Percentiles rank a stretch among this genome's conserved stretches.
These are phyloP conservation scores for Caloboletus firmus DNA, from an alignment of 1,284 basidiomycete species.

Conservation along the genomic window DNA sequence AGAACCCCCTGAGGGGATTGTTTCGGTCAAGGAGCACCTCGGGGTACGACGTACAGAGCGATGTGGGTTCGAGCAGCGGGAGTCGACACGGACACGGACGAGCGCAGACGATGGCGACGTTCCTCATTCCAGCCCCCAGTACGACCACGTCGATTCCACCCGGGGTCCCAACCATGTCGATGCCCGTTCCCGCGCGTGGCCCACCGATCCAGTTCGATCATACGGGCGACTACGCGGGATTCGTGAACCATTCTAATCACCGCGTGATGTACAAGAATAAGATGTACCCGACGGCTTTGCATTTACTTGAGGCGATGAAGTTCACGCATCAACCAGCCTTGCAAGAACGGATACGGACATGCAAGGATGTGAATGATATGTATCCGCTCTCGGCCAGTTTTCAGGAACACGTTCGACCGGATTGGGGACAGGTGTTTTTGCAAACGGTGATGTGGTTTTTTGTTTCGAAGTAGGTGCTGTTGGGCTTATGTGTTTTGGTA, in stretches of 20 bases:
- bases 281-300: conserved; percentile 61
- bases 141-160: neutral
- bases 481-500: conserved; percentile 25
- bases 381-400: conserved; percentile 45
- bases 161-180: neutral
- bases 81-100: conserved; percentile 24
- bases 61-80: conserved; percentile 17
- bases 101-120: conserved; percentile 19
- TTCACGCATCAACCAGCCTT: conserved; percentile 51
- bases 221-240: conserved; percentile 37
- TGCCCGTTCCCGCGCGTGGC: conserved; percentile 24
- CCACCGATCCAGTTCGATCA: conserved; percentile 37
- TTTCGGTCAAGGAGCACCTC: conserved; percentile 31
- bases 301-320: conserved; percentile 68
- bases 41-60: conserved; percentile 9
- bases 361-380: conserved; percentile 48
- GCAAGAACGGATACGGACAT: conserved; percentile 51
- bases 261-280: conserved; percentile 50
- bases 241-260: conserved; percentile 61
- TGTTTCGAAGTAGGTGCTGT: neutral
- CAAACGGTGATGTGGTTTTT: conserved; percentile 42
- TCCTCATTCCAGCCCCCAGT: conserved; percentile 25
- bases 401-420: conserved; percentile 42
- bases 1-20: conserved; percentile 23
- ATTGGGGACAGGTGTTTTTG: conserved; percentile 55